Conservation (phyloP, 768 basidiomycete species). For the Trametes cingulata region DNA sequence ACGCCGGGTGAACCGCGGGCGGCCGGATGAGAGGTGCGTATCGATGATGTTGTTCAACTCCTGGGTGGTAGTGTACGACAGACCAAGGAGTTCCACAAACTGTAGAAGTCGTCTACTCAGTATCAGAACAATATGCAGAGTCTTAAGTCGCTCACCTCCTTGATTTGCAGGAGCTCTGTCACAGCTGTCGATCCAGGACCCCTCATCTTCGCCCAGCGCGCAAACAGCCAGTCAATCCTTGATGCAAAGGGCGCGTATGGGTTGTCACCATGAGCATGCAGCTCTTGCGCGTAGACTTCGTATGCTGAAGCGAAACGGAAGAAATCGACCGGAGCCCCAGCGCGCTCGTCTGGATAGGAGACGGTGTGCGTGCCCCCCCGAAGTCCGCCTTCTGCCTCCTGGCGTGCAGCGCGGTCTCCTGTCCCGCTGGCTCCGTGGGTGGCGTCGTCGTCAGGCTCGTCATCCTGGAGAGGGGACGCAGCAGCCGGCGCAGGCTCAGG, state of each 20-base stretch:
- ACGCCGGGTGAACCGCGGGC: conserved; percentile 27
- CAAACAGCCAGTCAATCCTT: conserved; percentile 41
- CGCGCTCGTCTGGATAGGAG: background rate
- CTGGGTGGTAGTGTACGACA: conserved; percentile 33
- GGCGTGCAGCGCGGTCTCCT: too few relatives aligned
- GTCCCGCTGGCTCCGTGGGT: too few relatives aligned
- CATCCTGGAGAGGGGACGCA: too few relatives aligned
- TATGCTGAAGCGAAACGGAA: background rate
- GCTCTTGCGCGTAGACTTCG: too few relatives aligned
- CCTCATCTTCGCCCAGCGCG: conserved; percentile 41
- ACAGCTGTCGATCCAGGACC: conserved; percentile 40
- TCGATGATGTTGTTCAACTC: conserved; percentile 38
- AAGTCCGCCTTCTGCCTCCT: too few relatives aligned
- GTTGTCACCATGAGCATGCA: too few relatives aligned
- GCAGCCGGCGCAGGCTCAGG: too few relatives aligned
- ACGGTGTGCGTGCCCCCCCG: too few relatives aligned
- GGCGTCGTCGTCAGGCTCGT: too few relatives aligned
- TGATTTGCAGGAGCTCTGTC: conserved; percentile 38
- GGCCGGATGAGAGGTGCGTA: conserved; percentile 21
- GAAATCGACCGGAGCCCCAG: background rate
- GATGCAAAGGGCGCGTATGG: conserved; percentile 36
- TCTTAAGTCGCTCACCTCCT: conserved; percentile 31
- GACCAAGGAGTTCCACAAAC: background rate
- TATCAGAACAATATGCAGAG: background rate
- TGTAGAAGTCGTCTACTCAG: background rate